phyloP scores from a whole-genome alignment of 2,329 filamentous ascomycete genomes.

The Botrytis pseudocinerea region DNA sequence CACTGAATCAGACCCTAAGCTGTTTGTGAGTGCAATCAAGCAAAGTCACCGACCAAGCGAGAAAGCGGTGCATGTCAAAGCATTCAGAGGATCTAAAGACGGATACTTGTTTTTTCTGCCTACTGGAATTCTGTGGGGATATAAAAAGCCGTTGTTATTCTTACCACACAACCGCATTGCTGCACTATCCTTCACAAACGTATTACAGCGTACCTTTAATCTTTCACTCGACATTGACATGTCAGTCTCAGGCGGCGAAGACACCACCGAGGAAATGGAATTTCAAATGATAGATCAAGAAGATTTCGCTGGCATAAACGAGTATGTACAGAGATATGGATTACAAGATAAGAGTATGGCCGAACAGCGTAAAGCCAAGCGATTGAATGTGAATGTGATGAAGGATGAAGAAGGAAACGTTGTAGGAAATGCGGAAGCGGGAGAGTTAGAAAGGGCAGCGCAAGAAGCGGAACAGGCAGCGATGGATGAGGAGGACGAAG shows the following conservation, averaged over 20 bases:
- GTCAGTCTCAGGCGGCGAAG: conserved; percentile 47
- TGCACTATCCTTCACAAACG: conserved; percentile 66
- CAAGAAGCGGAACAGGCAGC: conserved; percentile 46
- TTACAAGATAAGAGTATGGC: conserved; percentile 69
- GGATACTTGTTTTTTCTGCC: conserved; percentile 68
- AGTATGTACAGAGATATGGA: conserved; percentile 60
- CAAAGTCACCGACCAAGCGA: conserved; percentile 60
- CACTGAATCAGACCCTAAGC: conserved; percentile 52
- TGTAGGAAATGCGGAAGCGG: conserved; percentile 45
- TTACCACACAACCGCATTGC: conserved; percentile 61
- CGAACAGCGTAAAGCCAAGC: conserved; percentile 65
- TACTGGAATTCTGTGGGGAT: conserved; percentile 67
- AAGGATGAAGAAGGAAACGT: conserved; percentile 46
- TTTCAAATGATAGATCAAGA: conserved; percentile 71
- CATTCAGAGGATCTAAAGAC: conserved; percentile 67
- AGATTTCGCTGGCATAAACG: conserved; percentile 64
- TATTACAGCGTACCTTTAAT: conserved; percentile 69
- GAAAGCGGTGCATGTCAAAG: conserved; percentile 64
- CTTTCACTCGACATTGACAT: conserved; percentile 58
- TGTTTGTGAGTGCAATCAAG: conserved; percentile 58
- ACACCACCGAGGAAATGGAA: conserved; percentile 58
- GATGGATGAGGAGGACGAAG: conserved; percentile 60
- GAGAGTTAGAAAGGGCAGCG: conserved; percentile 39
- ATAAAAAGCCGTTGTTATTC: conserved; percentile 69
- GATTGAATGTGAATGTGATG: conserved; percentile 55